phyloP scores from a whole-genome alignment of 352 stramenopile genomes.

The Albugo candida region DNA sequence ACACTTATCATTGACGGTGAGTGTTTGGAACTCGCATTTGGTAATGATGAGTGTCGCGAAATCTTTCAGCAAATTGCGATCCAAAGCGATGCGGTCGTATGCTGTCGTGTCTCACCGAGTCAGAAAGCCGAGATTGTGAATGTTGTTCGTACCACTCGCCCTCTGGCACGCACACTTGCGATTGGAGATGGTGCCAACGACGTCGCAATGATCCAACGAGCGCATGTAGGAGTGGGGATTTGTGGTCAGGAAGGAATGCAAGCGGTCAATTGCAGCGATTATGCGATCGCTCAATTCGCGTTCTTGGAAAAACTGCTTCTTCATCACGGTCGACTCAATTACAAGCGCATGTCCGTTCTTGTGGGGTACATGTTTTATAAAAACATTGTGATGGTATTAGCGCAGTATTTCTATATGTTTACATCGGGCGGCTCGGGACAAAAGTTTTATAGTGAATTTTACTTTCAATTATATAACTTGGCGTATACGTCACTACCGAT shows the following conservation, averaged over 20 bases:
- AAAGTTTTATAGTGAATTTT: conserved; percentile 65
- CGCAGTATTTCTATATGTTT: conserved; percentile 85
- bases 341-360: conserved; percentile 86
- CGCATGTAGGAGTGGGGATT: conserved; percentile 82
- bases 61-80: conserved; percentile 52
- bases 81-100: conserved; percentile 55
- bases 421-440: conserved; percentile 81
- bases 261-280: conserved; percentile 95
- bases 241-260: conserved; percentile 83
- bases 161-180: conserved; percentile 45
- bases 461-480: conserved; percentile 86
- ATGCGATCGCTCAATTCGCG: conserved; percentile 95
- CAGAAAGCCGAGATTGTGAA: conserved; percentile 68
- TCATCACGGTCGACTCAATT: conserved; percentile 95
- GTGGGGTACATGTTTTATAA: conserved; percentile 99
- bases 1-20: conserved; percentile 53
- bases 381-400: conserved; percentile 84
- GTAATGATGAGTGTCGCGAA: conserved; percentile 24
- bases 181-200: conserved; percentile 91
- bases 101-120: conserved; percentile 58
- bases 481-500: conserved; percentile 86
- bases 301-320: conserved; percentile 88
- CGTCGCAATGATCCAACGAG: conserved; percentile 86
- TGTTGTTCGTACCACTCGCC: conserved; percentile 31
- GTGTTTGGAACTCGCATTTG: conserved; percentile 36